Conservation (phyloP, 306 rosid species). For the Dryas octopetala region DNA sequence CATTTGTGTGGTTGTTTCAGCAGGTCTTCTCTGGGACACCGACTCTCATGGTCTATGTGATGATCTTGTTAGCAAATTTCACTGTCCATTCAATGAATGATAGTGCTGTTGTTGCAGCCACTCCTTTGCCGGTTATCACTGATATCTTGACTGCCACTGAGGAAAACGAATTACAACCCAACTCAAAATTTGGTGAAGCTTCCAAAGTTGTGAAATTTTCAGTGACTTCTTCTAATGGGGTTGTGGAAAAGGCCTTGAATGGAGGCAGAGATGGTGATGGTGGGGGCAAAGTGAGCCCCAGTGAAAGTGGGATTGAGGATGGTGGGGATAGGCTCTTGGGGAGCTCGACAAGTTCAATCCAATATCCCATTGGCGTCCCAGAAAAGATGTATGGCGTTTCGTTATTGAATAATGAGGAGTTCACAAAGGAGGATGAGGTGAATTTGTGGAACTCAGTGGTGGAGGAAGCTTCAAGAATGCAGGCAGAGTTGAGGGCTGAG, state of each 20-base stretch:
- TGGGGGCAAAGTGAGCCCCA: slow-evolving; percentile 12
- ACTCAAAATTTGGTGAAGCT: slow-evolving; percentile 15
- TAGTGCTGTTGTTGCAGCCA: slow-evolving; percentile 29
- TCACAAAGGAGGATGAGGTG: slow-evolving; percentile 44
- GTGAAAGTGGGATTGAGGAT: slow-evolving; percentile 20
- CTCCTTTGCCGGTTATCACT: slow-evolving; percentile 22
- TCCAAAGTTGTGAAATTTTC: slow-evolving; percentile 4
- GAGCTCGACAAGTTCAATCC: not conserved
- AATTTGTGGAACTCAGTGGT: slow-evolving; percentile 52
- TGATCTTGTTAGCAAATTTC: slow-evolving; percentile 69
- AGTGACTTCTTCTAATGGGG: slow-evolving; percentile 1
- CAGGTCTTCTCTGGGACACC: slow-evolving; percentile 69
- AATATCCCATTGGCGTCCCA: slow-evolving; percentile 19
- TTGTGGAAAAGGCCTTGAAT: slow-evolving; percentile 2
- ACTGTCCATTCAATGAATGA: slow-evolving; percentile 49
- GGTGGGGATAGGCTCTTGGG: too few species aligned
- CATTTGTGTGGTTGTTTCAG: slow-evolving; percentile 78
- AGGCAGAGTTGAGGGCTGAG: slow-evolving; percentile 29
- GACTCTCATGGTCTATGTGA: slow-evolving; percentile 56
- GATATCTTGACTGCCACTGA: slow-evolving; percentile 5
- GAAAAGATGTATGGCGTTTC: slow-evolving; percentile 9
- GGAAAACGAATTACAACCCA: slow-evolving; percentile 2
- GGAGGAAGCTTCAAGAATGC: slow-evolving; percentile 57
- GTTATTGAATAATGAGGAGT: slow-evolving; percentile 20
- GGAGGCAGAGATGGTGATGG: slow-evolving; percentile 3